Evolutionary conservation across 164 flowering plant genomes (phyloP).

Genomic region (Aristolochia californica): DNA sequence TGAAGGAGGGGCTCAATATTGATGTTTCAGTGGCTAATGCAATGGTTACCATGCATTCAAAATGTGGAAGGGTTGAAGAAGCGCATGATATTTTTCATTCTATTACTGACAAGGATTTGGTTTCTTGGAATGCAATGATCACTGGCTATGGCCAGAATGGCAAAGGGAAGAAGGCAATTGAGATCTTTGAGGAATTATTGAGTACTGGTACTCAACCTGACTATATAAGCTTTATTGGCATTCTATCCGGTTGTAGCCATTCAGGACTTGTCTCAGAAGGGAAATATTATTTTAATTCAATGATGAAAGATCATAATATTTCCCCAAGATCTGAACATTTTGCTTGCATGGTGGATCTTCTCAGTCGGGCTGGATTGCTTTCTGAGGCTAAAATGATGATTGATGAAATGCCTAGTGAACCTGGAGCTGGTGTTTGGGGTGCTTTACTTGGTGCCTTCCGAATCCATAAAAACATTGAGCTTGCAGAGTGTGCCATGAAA

Average conservation of each 20-base stretch:
- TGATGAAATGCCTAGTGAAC: conserved; percentile 28
- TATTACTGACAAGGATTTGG: conserved; percentile 22
- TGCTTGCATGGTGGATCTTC: conserved; percentile 44
- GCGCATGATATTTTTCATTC: conserved; percentile 28
- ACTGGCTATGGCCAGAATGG: conserved; percentile 44
- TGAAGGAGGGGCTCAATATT: conserved; percentile 22
- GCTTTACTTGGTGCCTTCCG: conserved; percentile 43
- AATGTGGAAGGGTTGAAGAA: conserved; percentile 31
- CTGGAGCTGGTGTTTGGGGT: conserved; percentile 37
- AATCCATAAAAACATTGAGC: conserved; percentile 18
- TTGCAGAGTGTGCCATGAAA: conserved; percentile 31
- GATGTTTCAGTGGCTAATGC: conserved; percentile 35
- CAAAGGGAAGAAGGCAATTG: conserved; percentile 26
- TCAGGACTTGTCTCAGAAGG: conserved; percentile 34
- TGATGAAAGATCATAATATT: conserved; percentile 28
- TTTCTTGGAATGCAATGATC: conserved; percentile 53
- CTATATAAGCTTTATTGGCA: conserved; percentile 30
- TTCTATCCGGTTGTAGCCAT: conserved; percentile 43
- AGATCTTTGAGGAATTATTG: conserved; percentile 30
- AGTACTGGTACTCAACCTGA: conserved; percentile 25
- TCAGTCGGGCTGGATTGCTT: conserved; percentile 39
- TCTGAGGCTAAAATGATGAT: conserved; percentile 33
- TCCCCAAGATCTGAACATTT: conserved; percentile 27
- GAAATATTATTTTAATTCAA: conserved; percentile 23
- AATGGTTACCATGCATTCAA: conserved; percentile 34